Base-by-base conservation (phyloP, 176 grass and related monocot genomes). In the Carex myosuroides region DNA sequence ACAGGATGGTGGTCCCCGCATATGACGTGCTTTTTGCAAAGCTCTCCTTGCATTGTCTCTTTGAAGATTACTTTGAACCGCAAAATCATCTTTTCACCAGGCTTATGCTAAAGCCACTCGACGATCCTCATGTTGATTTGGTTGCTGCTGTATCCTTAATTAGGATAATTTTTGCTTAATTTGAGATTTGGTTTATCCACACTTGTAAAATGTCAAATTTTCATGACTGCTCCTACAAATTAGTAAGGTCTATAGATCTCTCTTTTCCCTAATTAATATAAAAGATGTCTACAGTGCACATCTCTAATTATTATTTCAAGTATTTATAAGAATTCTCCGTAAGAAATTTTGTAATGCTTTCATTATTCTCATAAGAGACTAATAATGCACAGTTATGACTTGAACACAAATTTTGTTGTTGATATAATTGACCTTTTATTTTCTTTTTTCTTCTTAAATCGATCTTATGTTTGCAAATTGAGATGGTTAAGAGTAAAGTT, bases 11-110 rank as follows among this genome's bases (percentile, higher is more conserved):
- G 0, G 91, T 95, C 61, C 95, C 92, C 1, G 91, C 95, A 10
- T 98, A 98, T 60, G 95, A 93, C 13, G 73, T 98, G 81, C 87
- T 98, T 81, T 98, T 98, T 74, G 95, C 91, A 22, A 98, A 95
- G 81, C 89, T 95, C 85, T 85, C 85, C 0, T 88, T 93, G 37
- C 83, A 66, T 18, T 86, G 64, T 81, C 89, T 95, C 29, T 98
- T 93, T 66, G 89, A 95, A 81, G 95, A 98, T 67, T 98, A 95
- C 87, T 95, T 98, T 42, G 95, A 98, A 84, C 89, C 88, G 46
- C 86, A 90, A 11, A 85, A 81, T 70, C 87, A 84, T 76, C 37
- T 98, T 30, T 83, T 80, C 14, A 91, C 89, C 8, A 93, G 85
- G 80, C 82, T 98, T 20, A 91, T 98, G 91, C 33, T 95, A 60